Conservation (phyloP, 1,284 basidiomycete species). For the Tylopilus orsonianus region DNA sequence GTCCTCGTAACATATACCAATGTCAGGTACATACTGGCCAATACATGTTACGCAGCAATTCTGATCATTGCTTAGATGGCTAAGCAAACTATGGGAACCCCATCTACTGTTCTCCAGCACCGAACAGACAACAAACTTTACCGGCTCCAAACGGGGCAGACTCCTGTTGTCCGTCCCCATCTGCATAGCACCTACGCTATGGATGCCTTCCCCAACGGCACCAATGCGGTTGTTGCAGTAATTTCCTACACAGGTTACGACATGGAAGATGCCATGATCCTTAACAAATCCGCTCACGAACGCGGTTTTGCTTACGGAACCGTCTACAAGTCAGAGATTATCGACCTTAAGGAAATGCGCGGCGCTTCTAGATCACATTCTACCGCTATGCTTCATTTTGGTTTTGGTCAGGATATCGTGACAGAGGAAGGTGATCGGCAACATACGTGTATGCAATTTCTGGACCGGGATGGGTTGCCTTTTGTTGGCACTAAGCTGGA, state of each 20-base stretch:
- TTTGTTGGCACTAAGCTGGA: constrained; percentile 71
- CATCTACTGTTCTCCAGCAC: constrained; percentile 86
- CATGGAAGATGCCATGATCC: constrained; percentile 99
- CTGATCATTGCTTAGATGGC: constrained; percentile 73
- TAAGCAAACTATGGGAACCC: constrained; percentile 99
- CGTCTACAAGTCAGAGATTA: constrained; percentile 92
- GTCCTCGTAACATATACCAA: constrained; percentile 85
- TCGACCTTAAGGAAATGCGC: constrained; percentile 84
- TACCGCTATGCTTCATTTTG: constrained; percentile 77
- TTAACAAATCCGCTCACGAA: constrained; percentile 99
- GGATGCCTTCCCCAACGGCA: constrained; percentile 98
- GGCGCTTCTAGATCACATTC: constrained; percentile 60
- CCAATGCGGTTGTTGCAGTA: constrained; percentile 97
- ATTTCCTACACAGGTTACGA: constrained; percentile 99
- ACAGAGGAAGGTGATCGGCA: constrained; percentile 53
- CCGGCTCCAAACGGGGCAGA: constrained; percentile 93
- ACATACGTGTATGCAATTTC: constrained; percentile 56
- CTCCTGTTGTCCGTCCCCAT: constrained; percentile 89
- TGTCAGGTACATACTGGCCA: constrained; percentile 59
- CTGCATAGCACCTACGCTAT: constrained; percentile 97
- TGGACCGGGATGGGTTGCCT: constrained; percentile 89
- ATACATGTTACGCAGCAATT: constrained; percentile 4
- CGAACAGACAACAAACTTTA: constrained; percentile 99
- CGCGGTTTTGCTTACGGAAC: constrained; percentile 97
- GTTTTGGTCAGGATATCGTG: constrained; percentile 77